Percentiles rank a stretch among this genome's conserved stretches.
Evolutionary conservation across 2,329 filamentous ascomycete genomes (phyloP).

Genomic region (Phialocephala subalpina): DNA sequence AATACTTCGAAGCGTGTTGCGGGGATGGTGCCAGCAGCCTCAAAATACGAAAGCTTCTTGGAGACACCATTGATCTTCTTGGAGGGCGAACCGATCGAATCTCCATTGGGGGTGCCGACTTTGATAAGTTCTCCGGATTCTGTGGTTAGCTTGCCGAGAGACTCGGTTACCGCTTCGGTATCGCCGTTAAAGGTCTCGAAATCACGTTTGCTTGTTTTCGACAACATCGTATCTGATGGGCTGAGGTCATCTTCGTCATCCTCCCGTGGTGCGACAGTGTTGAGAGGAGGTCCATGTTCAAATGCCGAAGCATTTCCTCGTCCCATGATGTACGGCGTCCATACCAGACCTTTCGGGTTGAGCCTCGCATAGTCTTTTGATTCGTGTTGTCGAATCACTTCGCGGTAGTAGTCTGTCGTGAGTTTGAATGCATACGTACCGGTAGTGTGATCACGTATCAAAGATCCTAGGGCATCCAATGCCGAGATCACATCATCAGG

Average conservation of each 20-base stretch:
- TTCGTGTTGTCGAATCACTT: conserved; percentile 91
- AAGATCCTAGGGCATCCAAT: conserved; percentile 85
- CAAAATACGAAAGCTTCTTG: conserved; percentile 40
- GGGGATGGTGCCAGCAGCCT: conserved; percentile 60
- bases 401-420: conserved; percentile 83
- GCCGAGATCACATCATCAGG: conserved; percentile 95
- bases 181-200: conserved; percentile 39
- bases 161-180: conserved; percentile 37
- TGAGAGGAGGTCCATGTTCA: conserved; percentile 81
- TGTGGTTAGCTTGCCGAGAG: conserved; percentile 41
- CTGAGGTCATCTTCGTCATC: conserved; percentile 35
- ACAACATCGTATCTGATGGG: conserved; percentile 24
- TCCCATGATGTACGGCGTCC: conserved; percentile 98
- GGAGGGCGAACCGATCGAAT: conserved; percentile 29
- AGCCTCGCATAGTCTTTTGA: conserved; percentile 87
- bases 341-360: conserved; percentile 81
- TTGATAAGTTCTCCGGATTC: conserved; percentile 31
- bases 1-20: conserved; percentile 80
- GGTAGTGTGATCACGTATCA: conserved; percentile 89
- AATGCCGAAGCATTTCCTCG: conserved; percentile 83
- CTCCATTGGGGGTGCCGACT: conserved; percentile 29
- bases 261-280: conserved; percentile 83
- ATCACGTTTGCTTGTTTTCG: conserved; percentile 35
- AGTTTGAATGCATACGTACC: conserved; percentile 89
- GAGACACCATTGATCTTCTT: conserved; percentile 36